A percentile compares a stretch with the other conserved stretches of the same genome.
These are phyloP conservation scores for Bocquillonia castaneifolia DNA, from an alignment of 441 rosid genomes.

Conservation along the genomic window DNA sequence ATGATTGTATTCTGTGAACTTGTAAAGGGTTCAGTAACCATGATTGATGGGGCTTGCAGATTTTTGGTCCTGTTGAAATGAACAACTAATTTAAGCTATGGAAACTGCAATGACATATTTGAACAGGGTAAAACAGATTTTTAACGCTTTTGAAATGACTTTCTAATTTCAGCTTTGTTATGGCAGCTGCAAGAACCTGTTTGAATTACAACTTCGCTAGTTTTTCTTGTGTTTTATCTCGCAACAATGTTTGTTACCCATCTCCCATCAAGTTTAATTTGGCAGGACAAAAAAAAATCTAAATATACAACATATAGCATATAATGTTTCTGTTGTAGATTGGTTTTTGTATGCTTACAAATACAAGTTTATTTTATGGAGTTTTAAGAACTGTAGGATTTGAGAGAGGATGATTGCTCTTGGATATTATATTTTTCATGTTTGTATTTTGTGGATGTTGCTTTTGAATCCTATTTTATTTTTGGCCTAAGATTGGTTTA, in stretches of 20 bases:
- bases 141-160: not conserved
- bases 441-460: not conserved
- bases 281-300: too few species aligned
- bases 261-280: too few species aligned
- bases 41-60: not conserved
- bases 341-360: not conserved
- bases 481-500: not conserved
- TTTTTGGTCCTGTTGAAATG: not conserved
- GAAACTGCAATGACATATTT: too few species aligned
- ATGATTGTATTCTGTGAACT: not conserved
- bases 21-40: not conserved
- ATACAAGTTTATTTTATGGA: not conserved
- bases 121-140: too few species aligned
- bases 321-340: not conserved
- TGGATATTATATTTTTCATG: not conserved
- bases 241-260: not conserved
- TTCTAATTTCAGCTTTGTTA: not conserved
- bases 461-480: conserved; percentile 3
- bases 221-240: not conserved
- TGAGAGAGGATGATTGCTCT: not conserved
- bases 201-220: not conserved
- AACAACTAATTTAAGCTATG: too few species aligned
- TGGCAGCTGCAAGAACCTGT: not conserved
- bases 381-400: not conserved
- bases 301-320: not conserved